Evolutionary conservation across 2,329 filamentous ascomycete species (phyloP).

Genomic region (Epichloe amarillans): DNA sequence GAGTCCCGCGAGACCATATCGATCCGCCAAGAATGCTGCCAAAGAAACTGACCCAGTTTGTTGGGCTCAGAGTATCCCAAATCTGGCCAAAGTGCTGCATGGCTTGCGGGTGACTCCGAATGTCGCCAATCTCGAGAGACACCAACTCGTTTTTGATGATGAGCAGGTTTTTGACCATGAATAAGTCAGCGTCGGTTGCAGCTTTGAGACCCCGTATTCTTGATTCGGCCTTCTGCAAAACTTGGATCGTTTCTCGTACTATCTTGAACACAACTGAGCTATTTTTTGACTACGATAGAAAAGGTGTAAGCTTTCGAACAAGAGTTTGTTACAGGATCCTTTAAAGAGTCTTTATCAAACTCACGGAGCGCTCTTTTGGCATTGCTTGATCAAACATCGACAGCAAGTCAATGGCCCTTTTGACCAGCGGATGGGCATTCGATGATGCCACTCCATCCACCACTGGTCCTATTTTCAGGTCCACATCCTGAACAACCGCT

Average conservation of each 20-base stretch:
- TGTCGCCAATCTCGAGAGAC: slow-evolving; percentile 79
- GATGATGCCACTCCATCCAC: slow-evolving; percentile 37
- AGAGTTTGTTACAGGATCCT: too few relatives aligned
- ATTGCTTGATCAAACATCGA: slow-evolving; percentile 50
- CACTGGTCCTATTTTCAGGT: slow-evolving; percentile 37
- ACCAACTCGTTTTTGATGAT: slow-evolving; percentile 93
- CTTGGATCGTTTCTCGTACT: slow-evolving; percentile 78
- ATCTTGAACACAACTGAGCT: slow-evolving; percentile 52
- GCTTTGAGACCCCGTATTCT: slow-evolving; percentile 50
- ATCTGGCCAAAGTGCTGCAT: slow-evolving; percentile 53
- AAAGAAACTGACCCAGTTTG: slow-evolving; percentile 46
- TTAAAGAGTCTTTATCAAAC: slow-evolving; percentile 13
- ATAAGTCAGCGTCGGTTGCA: slow-evolving; percentile 66
- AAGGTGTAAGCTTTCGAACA: not conserved
- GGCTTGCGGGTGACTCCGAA: slow-evolving; percentile 33
- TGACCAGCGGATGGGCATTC: slow-evolving; percentile 45
- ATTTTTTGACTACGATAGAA: slow-evolving; percentile 23
- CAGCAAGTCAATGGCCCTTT: slow-evolving; percentile 43
- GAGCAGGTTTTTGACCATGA: slow-evolving; percentile 88
- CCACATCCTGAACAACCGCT: slow-evolving; percentile 30
- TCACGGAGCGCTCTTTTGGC: slow-evolving; percentile 49
- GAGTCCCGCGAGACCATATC: slow-evolving; percentile 29
- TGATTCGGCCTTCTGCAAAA: slow-evolving; percentile 63
- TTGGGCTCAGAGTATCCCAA: slow-evolving; percentile 47
- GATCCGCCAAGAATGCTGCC: slow-evolving; percentile 43